phyloP scores from a whole-genome alignment of 352 stramenopile genomes.

The Phytophthora megakarya region DNA sequence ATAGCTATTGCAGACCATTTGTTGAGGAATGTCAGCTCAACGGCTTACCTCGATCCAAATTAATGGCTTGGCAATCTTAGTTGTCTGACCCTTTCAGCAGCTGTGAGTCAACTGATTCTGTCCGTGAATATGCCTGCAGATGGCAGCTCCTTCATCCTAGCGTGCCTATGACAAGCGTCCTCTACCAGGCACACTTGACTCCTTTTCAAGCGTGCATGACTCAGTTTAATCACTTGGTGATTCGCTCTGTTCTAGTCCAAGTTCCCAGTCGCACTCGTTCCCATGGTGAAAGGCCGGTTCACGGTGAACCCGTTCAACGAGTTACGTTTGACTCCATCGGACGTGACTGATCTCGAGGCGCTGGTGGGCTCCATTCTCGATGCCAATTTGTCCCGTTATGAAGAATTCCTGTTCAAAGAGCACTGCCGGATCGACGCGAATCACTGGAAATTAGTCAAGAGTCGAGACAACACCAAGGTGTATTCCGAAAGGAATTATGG shows the following conservation, averaged over 20 bases:
- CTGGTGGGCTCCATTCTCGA: constrained; percentile 37
- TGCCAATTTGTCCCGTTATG: constrained; percentile 37
- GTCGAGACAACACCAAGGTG: constrained; percentile 34
- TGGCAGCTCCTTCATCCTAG: constrained; percentile 5
- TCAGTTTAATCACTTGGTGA: constrained; percentile 7
- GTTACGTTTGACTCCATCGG: constrained; percentile 33
- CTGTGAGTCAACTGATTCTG: no score
- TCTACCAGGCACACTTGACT: constrained; percentile 7
- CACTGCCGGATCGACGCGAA: constrained; percentile 30
- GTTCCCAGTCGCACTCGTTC: background rate
- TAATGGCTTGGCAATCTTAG: background rate
- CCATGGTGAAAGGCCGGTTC: constrained; percentile 37
- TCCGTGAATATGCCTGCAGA: no score
- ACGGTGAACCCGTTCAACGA: constrained; percentile 43
- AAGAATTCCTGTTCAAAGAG: constrained; percentile 38
- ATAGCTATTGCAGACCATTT: constrained; percentile 3
- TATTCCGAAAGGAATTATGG: constrained; percentile 32
- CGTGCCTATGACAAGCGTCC: constrained; percentile 14
- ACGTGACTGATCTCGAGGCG: constrained; percentile 29
- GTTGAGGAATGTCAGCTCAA: background rate
- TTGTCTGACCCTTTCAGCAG: constrained; percentile 13
- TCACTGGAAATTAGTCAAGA: constrained; percentile 45
- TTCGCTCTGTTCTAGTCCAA: constrained; percentile 14
- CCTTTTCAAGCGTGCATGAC: background rate
- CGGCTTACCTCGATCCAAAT: background rate